Evolutionary conservation across 139 green algal genomes (phyloP).

Genomic region (Haematococcus sp.): DNA sequence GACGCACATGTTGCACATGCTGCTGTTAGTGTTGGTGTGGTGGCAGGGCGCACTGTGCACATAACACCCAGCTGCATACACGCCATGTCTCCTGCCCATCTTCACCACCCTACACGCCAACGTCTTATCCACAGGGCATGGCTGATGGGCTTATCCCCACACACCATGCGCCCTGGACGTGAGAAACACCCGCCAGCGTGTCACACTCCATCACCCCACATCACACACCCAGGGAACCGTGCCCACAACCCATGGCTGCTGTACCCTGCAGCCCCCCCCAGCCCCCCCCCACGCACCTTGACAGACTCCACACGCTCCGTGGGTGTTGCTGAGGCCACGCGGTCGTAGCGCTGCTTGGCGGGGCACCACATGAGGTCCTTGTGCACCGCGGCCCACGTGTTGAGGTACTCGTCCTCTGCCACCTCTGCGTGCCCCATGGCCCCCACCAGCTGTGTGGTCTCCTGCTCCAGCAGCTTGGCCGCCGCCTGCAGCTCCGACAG

Average conservation of each 20-base stretch:
- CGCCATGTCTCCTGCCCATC: neutral
- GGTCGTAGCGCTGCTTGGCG: slow-evolving; percentile 42
- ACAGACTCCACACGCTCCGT: slow-evolving; percentile 52
- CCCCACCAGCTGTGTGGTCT: slow-evolving; percentile 40
- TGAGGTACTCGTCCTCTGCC: slow-evolving; percentile 50
- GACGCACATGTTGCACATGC: neutral
- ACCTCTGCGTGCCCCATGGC: slow-evolving; percentile 28
- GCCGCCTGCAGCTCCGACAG: slow-evolving; percentile 42
- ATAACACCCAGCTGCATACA: neutral
- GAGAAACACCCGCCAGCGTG: no score
- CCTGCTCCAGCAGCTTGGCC: slow-evolving; percentile 41
- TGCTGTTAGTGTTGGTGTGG: neutral
- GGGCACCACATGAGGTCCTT: slow-evolving; percentile 74
- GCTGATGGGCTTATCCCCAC: no score
- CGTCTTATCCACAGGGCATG: no score
- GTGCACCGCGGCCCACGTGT: slow-evolving; percentile 43
- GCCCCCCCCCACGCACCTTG: slow-evolving; percentile 27
- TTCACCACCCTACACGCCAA: no score
- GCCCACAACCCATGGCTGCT: no score
- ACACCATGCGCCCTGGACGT: no score
- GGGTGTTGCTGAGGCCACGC: slow-evolving; percentile 48
- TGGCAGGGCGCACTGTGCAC: neutral
- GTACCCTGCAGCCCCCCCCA: no score
- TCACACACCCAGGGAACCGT: no score
- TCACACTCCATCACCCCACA: no score